Evolutionary conservation across 2,329 filamentous ascomycete genomes (phyloP).

Genomic region (Xylaria polymorpha): DNA sequence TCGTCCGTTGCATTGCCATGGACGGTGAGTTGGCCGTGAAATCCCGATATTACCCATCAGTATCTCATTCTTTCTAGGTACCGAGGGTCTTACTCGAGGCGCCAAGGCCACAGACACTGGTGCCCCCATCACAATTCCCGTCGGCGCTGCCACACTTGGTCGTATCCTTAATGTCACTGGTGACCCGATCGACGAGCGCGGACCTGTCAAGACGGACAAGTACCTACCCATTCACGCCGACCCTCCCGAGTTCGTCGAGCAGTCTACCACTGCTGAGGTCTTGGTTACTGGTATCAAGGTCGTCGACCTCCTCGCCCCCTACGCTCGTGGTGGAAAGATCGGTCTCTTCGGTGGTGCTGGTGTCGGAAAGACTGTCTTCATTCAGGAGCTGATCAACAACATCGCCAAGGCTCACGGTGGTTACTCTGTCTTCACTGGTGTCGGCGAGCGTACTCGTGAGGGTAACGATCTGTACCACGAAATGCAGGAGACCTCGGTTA

Average conservation of each 20-base stretch:
- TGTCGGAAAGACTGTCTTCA: constrained; percentile 99
- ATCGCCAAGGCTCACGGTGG: constrained; percentile 99
- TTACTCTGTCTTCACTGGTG: constrained; percentile 99
- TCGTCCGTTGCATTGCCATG: constrained; percentile 99
- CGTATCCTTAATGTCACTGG: constrained; percentile 99
- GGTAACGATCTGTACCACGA: constrained; percentile 99
- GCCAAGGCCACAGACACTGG: constrained; percentile 87
- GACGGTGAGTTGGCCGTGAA: constrained; percentile 76
- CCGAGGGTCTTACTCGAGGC: constrained; percentile 98
- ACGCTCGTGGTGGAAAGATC: constrained; percentile 99
- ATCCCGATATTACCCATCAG: constrained; percentile 30
- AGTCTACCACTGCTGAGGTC: constrained; percentile 96
- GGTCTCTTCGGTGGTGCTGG: constrained; percentile 99
- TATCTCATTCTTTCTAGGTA: constrained; percentile 71
- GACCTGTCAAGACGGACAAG: constrained; percentile 94
- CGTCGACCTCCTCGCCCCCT: constrained; percentile 97
- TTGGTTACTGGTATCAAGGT: constrained; percentile 99
- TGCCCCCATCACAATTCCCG: constrained; percentile 94
- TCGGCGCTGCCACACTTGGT: constrained; percentile 91
- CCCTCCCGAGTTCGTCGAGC: constrained; percentile 89
- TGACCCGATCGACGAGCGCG: constrained; percentile 99
- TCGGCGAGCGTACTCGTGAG: constrained; percentile 99
- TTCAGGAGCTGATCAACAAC: constrained; percentile 99
- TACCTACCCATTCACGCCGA: constrained; percentile 92
- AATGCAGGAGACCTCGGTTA: constrained; percentile 99